phyloP scores from a whole-genome alignment of 73 alveolate genomes.

The Tetrahymena malaccensis region DNA sequence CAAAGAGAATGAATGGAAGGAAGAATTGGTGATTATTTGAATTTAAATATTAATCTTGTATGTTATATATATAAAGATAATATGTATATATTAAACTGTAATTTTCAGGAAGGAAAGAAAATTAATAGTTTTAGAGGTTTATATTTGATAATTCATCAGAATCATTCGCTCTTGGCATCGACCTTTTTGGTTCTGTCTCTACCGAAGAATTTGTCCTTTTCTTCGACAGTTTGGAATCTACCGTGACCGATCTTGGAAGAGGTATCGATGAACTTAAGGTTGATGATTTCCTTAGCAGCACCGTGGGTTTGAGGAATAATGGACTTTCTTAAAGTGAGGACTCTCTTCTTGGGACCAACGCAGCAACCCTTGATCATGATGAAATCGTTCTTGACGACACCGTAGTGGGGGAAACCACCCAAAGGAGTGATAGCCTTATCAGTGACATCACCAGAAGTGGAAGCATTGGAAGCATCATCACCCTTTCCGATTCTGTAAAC shows the following conservation, averaged over 20 bases:
- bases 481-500: constrained; percentile 97
- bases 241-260: constrained; percentile 99
- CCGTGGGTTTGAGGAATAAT: constrained; percentile 82
- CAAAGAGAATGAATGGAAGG: background rate
- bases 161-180: background rate
- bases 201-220: constrained; percentile 97
- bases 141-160: background rate
- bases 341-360: constrained; percentile 98
- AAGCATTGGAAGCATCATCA: constrained; percentile 88
- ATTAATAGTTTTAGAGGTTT: background rate
- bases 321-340: constrained; percentile 95
- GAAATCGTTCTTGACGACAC: constrained; percentile 97
- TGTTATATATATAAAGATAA: background rate
- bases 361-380: constrained; percentile 98
- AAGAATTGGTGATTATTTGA: background rate
- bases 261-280: constrained; percentile 99
- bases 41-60: background rate
- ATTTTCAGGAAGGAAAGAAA: background rate
- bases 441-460: constrained; percentile 97
- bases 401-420: constrained; percentile 99
- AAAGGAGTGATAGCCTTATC: constrained; percentile 97
- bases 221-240: constrained; percentile 98
- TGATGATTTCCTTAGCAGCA: constrained; percentile 87
- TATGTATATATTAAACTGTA: background rate
- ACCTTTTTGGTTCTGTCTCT: constrained; percentile 1